These are phyloP conservation scores for Funneliformis caledonium DNA, from an alignment of 371 early-diverging fungal species.

Conservation along the genomic window DNA sequence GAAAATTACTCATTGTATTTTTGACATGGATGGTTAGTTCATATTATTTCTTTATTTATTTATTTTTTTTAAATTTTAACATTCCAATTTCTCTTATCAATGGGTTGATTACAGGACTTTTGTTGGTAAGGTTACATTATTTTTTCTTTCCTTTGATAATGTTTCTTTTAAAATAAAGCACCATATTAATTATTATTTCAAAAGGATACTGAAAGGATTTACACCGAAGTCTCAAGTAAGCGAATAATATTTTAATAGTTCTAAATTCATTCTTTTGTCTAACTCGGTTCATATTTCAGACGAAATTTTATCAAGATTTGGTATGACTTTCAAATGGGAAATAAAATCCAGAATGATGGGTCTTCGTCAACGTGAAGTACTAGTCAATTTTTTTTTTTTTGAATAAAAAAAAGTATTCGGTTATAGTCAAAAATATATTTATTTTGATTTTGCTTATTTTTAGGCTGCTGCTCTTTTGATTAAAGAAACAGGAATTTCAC, in stretches of 20 bases:
- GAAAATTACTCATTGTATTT: conserved; percentile 76
- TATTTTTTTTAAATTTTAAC: too few species aligned
- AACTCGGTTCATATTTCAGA: conserved; percentile 42
- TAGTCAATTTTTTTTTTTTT: neutral
- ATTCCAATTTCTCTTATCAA: neutral
- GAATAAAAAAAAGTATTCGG: neutral
- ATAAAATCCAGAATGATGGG: conserved; percentile 87
- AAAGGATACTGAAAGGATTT: conserved; percentile 86
- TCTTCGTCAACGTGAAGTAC: conserved; percentile 65
- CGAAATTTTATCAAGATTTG: conserved; percentile 66
- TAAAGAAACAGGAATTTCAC: conserved; percentile 61
- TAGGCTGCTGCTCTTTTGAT: conserved; percentile 78
- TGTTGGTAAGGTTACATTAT: neutral
- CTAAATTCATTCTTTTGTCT: neutral
- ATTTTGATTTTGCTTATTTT: neutral
- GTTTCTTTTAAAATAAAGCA: neutral
- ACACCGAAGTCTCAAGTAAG: conserved; percentile 77
- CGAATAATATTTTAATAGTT: neutral
- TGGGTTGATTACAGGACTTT: neutral
- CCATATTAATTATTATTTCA: neutral
- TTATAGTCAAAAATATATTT: neutral
- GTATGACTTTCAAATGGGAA: conserved; percentile 76
- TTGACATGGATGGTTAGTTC: conserved; percentile 84
- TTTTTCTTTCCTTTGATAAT: neutral
- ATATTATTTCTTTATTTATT: neutral